phyloP scores from a whole-genome alignment of 164 flowering plant genomes.

The Hamamelis virginiana region DNA sequence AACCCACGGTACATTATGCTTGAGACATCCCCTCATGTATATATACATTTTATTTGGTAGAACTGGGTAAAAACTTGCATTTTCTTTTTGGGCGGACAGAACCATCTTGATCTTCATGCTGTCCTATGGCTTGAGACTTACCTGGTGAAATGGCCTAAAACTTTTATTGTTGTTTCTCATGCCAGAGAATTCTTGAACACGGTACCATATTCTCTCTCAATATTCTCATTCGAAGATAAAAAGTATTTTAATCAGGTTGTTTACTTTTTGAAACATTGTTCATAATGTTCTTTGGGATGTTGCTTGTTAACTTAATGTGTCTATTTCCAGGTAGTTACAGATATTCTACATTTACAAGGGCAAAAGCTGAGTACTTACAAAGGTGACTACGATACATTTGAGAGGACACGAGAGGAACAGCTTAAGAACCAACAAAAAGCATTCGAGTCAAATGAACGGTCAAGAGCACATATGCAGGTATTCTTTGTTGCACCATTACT shows the following conservation, averaged over 20 bases:
- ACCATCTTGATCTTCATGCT: slow-evolving; percentile 99
- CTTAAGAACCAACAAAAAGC: slow-evolving; percentile 88
- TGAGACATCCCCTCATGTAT: background rate
- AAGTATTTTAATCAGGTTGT: background rate
- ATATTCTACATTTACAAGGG: slow-evolving; percentile 85
- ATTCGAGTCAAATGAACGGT: slow-evolving; percentile 78
- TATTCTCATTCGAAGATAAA: background rate
- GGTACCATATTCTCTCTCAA: slow-evolving; percentile 33
- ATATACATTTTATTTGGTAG: background rate
- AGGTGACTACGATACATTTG: slow-evolving; percentile 95
- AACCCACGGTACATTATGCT: slow-evolving; percentile 70
- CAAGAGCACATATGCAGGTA: slow-evolving; percentile 97
- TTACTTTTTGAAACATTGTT: background rate
- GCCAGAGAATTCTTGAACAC: slow-evolving; percentile 98
- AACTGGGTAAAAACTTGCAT: background rate
- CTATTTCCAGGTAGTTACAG: slow-evolving; percentile 84
- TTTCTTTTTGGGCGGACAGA: slow-evolving; percentile 48
- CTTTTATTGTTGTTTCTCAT: slow-evolving; percentile 97
- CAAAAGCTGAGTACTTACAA: slow-evolving; percentile 73
- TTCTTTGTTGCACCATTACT: slow-evolving; percentile 3
- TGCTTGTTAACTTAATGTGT: background rate
- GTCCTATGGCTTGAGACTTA: slow-evolving; percentile 95
- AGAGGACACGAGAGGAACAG: slow-evolving; percentile 86
- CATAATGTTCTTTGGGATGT: background rate
- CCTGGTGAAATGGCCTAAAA: slow-evolving; percentile 93